Evolutionary conservation across 73 alveolate species (phyloP), one percentile per base, ranked within the genome.

Genomic region (Tetrahymena thermophila): DNA sequence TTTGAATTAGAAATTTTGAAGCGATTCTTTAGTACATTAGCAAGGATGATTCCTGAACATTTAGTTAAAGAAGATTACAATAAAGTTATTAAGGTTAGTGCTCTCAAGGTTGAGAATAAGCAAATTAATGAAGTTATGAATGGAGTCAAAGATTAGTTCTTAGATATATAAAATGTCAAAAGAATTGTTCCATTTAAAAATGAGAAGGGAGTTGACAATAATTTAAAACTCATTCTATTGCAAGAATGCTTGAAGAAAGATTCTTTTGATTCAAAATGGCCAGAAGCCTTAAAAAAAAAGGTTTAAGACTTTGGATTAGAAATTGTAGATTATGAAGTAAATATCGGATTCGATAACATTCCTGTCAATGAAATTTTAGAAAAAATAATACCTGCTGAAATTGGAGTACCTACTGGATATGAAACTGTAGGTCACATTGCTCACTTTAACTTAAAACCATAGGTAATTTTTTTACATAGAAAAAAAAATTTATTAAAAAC

Each of bases 401-500:
- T 96, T 35, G 94, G 85, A n/a, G 95, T 99, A 35, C 99, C 99
- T 17, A 95, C 98, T 56, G 99, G 99, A 93, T 99, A 97, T 93
- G 99, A 99, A 97, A 97, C 99, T 1, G 97, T 98, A 23, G 99
- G 99, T 25, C 99, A 99, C 97, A 97, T 99, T 38, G 99, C 99
- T 14, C 99, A 99, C 95, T 97, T 98, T 97, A 99, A 99, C 96
- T 94, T 99, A 85, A 93, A 96, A 19, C 99, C 97, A 40, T 98
- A 71, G 13, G 89, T 71, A 71, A 13, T 4, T 71, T 10, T 23
- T 71, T 71, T 17, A 17, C 1, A 7, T 56, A 9, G 14, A 21
- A 56, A 56, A 56, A 9, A 56, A 13, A 56, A 13, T 4, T 56
- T 23, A 23, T 56, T 56, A 23, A 25, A 56, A 10, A 56, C n/a